phyloP scores from a whole-genome alignment of 2,329 filamentous ascomycete genomes.

The Neonectria coccinea region DNA sequence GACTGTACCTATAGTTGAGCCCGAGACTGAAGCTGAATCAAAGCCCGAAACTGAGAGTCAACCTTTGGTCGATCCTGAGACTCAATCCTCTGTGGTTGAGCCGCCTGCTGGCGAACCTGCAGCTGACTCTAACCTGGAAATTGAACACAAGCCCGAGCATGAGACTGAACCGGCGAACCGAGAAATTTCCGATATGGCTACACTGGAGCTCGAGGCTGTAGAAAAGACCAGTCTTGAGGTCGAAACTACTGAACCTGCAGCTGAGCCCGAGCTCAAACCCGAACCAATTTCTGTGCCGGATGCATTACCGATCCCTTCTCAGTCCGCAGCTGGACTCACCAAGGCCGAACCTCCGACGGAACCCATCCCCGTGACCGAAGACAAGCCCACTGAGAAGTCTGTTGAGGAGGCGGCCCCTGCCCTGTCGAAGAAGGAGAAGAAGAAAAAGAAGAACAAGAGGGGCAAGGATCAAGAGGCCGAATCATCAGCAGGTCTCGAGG shows the following conservation, averaged over 20 bases:
- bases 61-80: constrained; percentile 33
- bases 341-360: not conserved
- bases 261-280: constrained; percentile 17
- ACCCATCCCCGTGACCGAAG: constrained; percentile 2
- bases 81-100: constrained; percentile 30
- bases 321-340: constrained; percentile 11
- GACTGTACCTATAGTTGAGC: constrained; percentile 45
- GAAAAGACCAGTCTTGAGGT: constrained; percentile 24
- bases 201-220: constrained; percentile 35
- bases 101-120: constrained; percentile 29
- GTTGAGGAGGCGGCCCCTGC: constrained; percentile 13
- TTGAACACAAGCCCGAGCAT: constrained; percentile 28
- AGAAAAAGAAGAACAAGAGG: constrained; percentile 33
- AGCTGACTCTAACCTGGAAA: constrained; percentile 29
- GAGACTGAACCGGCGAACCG: constrained; percentile 31
- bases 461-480: constrained; percentile 16
- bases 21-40: constrained; percentile 46
- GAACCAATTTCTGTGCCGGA: constrained; percentile 1
- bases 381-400: constrained; percentile 14
- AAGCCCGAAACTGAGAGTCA: constrained; percentile 44
- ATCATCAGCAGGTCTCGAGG: constrained; percentile 10
- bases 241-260: constrained; percentile 29
- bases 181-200: constrained; percentile 34
- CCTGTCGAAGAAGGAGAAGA: constrained; percentile 42
- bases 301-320: constrained; percentile 1